phyloP scores from a whole-genome alignment of 352 stramenopile genomes.

The Thraustotheca clavata region DNA sequence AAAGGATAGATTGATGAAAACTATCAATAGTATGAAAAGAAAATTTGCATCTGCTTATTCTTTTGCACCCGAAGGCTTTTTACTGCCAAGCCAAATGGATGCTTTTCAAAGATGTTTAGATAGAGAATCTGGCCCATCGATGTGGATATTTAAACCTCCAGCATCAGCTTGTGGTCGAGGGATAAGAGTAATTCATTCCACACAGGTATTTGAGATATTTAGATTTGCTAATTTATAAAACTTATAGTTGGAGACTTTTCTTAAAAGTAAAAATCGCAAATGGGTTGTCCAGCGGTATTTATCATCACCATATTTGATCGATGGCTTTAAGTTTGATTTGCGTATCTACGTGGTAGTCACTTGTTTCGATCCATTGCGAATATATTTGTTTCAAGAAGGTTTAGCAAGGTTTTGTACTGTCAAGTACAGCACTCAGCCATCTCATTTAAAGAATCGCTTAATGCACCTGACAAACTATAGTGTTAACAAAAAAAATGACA shows the following conservation, averaged over 20 bases:
- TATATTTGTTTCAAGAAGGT: constrained; percentile 83
- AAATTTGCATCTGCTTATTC: constrained; percentile 52
- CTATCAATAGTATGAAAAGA: constrained; percentile 44
- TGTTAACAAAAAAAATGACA: constrained; percentile 55
- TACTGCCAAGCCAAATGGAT: constrained; percentile 64
- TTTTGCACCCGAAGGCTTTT: constrained; percentile 82
- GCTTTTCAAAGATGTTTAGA: constrained; percentile 34
- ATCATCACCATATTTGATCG: constrained; percentile 56
- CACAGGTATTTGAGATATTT: not conserved
- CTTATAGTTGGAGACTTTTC: constrained; percentile 5
- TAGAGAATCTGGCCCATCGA: constrained; percentile 16
- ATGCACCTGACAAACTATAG: constrained; percentile 71
- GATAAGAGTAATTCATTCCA: constrained; percentile 57
- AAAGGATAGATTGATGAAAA: constrained; percentile 84
- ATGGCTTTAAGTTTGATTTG: constrained; percentile 87
- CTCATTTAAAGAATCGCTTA: constrained; percentile 57
- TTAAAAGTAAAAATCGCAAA: constrained; percentile 27
- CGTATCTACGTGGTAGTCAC: constrained; percentile 85
- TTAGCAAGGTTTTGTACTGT: constrained; percentile 76
- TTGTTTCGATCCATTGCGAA: constrained; percentile 72
- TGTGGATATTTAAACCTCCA: constrained; percentile 87
- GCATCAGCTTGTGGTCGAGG: constrained; percentile 79
- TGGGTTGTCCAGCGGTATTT: constrained; percentile 81
- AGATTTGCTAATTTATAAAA: not conserved
- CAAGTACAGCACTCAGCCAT: constrained; percentile 44